Conservation (phyloP, 2,329 filamentous ascomycete genomes). For the Dactylonectria estremocensis region DNA sequence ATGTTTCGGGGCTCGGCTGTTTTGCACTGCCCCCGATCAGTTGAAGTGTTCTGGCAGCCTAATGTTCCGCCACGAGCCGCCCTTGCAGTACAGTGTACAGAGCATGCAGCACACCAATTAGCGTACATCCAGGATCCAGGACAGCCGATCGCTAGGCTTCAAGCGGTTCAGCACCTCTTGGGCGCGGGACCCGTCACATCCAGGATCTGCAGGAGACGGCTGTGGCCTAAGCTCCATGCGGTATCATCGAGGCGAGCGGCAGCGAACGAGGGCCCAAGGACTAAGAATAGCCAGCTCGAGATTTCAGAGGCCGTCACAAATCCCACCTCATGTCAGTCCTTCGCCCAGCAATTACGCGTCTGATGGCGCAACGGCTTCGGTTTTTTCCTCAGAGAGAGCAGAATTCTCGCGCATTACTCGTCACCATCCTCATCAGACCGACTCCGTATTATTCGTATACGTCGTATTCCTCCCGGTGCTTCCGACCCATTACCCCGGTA, state of each 20-base stretch:
- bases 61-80: background rate
- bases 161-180: constrained; percentile 17
- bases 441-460: constrained; percentile 18
- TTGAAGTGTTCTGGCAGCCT: constrained; percentile 8
- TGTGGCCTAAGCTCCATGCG: background rate
- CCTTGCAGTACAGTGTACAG: background rate
- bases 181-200: constrained; percentile 14
- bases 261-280: background rate
- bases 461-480: constrained; percentile 18
- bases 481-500: constrained; percentile 11
- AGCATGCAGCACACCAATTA: background rate
- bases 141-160: constrained; percentile 38
- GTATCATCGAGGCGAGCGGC: constrained; percentile 33
- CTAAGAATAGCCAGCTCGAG: constrained; percentile 32
- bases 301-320: background rate
- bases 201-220: background rate
- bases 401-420: constrained; percentile 5
- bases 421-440: constrained; percentile 14
- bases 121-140: constrained; percentile 4
- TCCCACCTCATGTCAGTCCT: background rate
- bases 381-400: constrained; percentile 1
- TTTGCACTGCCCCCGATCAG: constrained; percentile 19
- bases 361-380: constrained; percentile 1
- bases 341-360: constrained; percentile 3
- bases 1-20: constrained; percentile 11